phyloP scores from a whole-genome alignment of 139 green algal genomes.

The Chlorella sp. region DNA sequence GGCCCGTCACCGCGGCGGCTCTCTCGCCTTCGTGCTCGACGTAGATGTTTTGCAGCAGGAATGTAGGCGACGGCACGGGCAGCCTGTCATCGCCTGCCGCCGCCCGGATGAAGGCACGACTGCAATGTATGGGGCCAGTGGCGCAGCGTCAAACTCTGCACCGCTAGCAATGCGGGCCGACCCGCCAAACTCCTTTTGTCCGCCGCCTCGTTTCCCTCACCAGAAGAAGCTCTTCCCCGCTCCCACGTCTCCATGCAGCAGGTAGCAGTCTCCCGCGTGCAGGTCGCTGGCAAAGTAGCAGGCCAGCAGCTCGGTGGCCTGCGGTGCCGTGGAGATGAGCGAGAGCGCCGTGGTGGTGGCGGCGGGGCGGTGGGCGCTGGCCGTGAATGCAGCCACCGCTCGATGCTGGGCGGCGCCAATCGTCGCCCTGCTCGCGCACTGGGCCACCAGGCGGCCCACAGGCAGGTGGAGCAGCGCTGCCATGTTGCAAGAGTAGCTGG shows the following conservation, averaged over 20 bases:
- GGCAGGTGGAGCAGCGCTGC: too few species aligned
- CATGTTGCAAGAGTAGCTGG: too few species aligned
- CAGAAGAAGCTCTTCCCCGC: conserved; percentile 86
- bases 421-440: too few species aligned
- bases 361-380: too few species aligned
- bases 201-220: conserved; percentile 18
- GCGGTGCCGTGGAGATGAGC: conserved; percentile 15
- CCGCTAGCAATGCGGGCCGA: neutral
- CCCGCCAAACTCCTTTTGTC: neutral
- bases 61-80: conserved; percentile 85
- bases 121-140: conserved; percentile 31
- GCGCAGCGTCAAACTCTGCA: neutral
- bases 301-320: conserved; percentile 31
- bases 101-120: conserved; percentile 75
- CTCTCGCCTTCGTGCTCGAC: conserved; percentile 53
- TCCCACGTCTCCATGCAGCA: conserved; percentile 76
- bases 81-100: conserved; percentile 58
- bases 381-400: too few species aligned
- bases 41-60: conserved; percentile 85
- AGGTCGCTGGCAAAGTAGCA: conserved; percentile 22
- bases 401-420: too few species aligned
- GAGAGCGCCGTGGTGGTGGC: neutral
- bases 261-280: conserved; percentile 28
- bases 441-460: too few species aligned
- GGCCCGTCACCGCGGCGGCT: too few species aligned